A percentile compares a stretch with the other conserved stretches of the same genome.
Conservation (phyloP, 1,139 yeast species). For the Pichia sp. region DNA sequence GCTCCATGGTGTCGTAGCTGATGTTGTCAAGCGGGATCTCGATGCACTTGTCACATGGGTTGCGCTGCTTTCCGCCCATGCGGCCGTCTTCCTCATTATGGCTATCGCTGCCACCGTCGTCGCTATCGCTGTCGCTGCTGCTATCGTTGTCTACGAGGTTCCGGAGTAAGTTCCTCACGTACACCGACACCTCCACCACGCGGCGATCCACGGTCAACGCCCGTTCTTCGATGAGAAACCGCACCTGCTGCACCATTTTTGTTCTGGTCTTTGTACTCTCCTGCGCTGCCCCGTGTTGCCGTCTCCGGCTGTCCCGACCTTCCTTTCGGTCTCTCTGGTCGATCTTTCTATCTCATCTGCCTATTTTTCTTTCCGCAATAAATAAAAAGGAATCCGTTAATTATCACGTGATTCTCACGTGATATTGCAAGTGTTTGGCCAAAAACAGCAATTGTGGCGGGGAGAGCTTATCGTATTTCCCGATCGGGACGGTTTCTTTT, state of each 20-base stretch:
- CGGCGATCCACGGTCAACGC: constrained; percentile 57
- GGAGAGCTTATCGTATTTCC: neutral
- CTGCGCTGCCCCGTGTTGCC: too few species aligned
- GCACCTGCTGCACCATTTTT: constrained; percentile 5
- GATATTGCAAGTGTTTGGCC: neutral
- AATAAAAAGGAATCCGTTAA: neutral
- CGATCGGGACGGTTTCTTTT: neutral
- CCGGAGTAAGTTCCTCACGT: constrained; percentile 79
- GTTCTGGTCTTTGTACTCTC: too few species aligned
- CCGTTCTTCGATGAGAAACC: constrained; percentile 21
- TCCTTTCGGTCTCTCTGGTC: too few species aligned
- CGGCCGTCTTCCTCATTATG: too few species aligned
- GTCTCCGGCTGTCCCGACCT: too few species aligned
- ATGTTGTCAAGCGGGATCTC: constrained; percentile 88
- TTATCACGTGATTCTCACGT: neutral
- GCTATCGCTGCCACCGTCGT: too few species aligned
- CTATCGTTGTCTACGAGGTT: constrained; percentile 49
- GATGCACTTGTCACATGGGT: constrained; percentile 37
- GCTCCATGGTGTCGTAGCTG: constrained; percentile 68
- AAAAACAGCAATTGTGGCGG: constrained; percentile 5
- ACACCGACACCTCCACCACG: constrained; percentile 78
- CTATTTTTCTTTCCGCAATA: neutral
- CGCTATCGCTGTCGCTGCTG: constrained; percentile 18
- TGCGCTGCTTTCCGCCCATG: too few species aligned
- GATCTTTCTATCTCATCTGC: too few species aligned